Evolutionary conservation across 73 alveolate species (phyloP).

Genomic region (Paramecium bursaria): DNA sequence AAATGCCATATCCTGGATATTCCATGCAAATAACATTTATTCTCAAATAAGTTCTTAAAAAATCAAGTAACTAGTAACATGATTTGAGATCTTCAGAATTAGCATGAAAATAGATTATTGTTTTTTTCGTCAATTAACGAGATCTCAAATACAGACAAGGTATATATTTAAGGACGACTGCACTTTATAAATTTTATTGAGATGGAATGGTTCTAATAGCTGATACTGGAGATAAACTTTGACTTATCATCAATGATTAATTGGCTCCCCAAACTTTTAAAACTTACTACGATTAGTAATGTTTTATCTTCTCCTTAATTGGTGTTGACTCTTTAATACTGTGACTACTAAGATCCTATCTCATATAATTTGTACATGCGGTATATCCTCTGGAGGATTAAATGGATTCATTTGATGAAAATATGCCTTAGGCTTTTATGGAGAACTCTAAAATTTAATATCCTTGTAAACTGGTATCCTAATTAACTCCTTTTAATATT

Average conservation of each 20-base stretch:
- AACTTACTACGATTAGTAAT: no score
- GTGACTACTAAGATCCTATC: no score
- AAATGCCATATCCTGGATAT: conserved; percentile 70
- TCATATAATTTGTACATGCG: no score
- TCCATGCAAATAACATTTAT: conserved; percentile 60
- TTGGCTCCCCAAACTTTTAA: no score
- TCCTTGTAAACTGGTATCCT: conserved; percentile 34
- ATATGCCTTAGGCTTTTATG: conserved; percentile 25
- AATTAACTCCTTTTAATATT: conserved; percentile 8
- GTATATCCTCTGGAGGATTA: conserved; percentile 38
- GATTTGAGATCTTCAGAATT: conserved; percentile 63
- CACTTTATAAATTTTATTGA: no score
- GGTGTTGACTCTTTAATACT: no score
- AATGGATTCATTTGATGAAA: conserved; percentile 15
- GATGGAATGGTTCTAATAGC: no score
- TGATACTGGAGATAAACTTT: no score
- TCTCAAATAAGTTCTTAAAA: conserved; percentile 20
- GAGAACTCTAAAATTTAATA: neutral
- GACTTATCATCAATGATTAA: no score
- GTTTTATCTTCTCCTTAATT: no score
- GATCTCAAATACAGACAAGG: conserved; percentile 43
- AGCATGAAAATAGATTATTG: conserved; percentile 64
- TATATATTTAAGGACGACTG: no score
- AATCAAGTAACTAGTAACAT: conserved; percentile 50
- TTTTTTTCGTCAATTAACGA: conserved; percentile 2